Base-by-base conservation (phyloP, 2,329 filamentous ascomycete genomes). In the Neoarthrinium moseri region DNA sequence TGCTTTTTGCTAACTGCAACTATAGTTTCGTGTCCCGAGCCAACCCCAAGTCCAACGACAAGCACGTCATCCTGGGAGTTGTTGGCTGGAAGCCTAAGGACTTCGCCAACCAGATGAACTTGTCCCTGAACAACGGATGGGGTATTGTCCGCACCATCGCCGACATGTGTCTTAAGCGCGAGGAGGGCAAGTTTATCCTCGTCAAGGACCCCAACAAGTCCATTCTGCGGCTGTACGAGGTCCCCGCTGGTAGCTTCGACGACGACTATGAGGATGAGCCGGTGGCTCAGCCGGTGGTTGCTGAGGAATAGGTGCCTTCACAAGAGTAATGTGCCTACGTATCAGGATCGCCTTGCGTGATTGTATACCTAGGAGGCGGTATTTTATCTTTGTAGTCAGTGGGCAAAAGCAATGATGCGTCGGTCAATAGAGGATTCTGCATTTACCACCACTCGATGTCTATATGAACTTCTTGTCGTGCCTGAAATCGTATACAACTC, bases 131-230 rank as follows among this genome's bases (percentile, higher is more conserved):
- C 72, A 99, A 99, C 72, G 94, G 94, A 53, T 99, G 94, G 94
- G 94, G 94, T 69, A 97, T 99, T 56, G 94, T 99, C 49, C 89
- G 94, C 56, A 99, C 94, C 41, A 96, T 99, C 63, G 89, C 90
- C 59, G 94, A 99, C 71, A 95, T 97, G 87, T 87, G 86, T 61
- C 79, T 91, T 58, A 82, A 84, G 68, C 82, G 84, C 69, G 78
- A 83, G 37, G 86, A 91, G 57, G 87, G 86, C 69, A 91, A 91
- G 74, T 94, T 88, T 59, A 84, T 94, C 37, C 77, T 87, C 17
- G 82, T 86, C 63, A 87, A 87, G 85, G 94, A 99, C 70, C 94
- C 94, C 49, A 99, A 99, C 80, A 97, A 96, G 84, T 83, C 87
- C 48, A 89, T 96, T 53, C 83, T 99, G 55, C 85, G 94, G 53